These are phyloP conservation scores for Chytridium lagenaria DNA, from an alignment of 371 early-diverging fungal species.

Conservation along the genomic window DNA sequence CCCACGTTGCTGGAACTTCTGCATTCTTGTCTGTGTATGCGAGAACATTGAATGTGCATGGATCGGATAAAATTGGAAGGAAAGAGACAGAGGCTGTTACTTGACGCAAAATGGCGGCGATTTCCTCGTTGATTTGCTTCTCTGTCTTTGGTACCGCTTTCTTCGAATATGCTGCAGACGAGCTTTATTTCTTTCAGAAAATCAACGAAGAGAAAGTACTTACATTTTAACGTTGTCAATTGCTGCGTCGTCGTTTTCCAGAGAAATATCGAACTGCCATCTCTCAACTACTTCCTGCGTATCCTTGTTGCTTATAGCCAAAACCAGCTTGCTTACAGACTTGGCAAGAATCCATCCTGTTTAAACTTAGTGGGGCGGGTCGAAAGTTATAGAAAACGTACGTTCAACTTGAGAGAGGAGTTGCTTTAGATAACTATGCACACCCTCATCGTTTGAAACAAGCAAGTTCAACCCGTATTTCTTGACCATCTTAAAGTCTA, in stretches of 20 bases:
- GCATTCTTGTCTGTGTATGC: constrained; percentile 88
- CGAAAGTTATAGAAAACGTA: constrained; percentile 38
- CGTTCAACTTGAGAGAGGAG: constrained; percentile 80
- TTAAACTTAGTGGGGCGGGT: neutral
- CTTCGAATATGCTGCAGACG: neutral
- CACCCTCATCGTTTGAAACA: constrained; percentile 62
- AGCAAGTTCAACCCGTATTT: constrained; percentile 84
- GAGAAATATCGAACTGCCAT: constrained; percentile 91
- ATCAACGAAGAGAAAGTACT: no score
- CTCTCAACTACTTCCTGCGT: constrained; percentile 84
- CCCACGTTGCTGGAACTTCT: constrained; percentile 87
- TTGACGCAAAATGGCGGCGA: constrained; percentile 87
- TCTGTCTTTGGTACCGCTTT: constrained; percentile 57
- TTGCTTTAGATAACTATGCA: constrained; percentile 74
- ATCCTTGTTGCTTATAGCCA: constrained; percentile 81
- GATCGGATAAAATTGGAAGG: constrained; percentile 85
- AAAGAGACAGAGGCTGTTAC: constrained; percentile 89
- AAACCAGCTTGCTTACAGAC: constrained; percentile 79
- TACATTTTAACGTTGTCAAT: neutral
- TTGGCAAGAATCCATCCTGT: constrained; percentile 68
- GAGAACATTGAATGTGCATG: constrained; percentile 89
- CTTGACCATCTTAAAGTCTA: constrained; percentile 79
- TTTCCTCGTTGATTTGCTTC: constrained; percentile 74
- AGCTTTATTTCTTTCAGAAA: no score
- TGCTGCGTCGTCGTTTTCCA: constrained; percentile 42